These are phyloP conservation scores for Kodamaea neixiangensis DNA, from an alignment of 805 yeast genomes.

Conservation along the genomic window DNA sequence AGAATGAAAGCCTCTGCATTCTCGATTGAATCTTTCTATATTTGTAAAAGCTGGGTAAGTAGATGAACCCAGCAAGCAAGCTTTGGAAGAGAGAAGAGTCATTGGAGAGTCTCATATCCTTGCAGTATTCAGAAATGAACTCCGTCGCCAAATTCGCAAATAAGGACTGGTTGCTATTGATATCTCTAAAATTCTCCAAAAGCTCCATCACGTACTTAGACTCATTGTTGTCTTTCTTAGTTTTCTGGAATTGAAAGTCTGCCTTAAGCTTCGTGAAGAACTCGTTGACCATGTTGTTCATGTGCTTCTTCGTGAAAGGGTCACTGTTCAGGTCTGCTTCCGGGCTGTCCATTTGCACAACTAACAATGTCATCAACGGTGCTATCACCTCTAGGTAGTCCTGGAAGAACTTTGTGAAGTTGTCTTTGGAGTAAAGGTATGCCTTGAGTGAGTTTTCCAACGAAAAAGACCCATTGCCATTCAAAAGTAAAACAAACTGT, in stretches of 20 bases:
- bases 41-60: slow-evolving; percentile 45
- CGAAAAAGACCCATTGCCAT: slow-evolving; percentile 18
- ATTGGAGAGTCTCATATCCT: slow-evolving; percentile 36
- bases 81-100: slow-evolving; percentile 45
- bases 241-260: slow-evolving; percentile 21
- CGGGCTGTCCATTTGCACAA: slow-evolving; percentile 4
- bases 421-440: slow-evolving; percentile 38
- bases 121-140: slow-evolving; percentile 41
- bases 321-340: slow-evolving; percentile 13
- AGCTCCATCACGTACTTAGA: slow-evolving; percentile 34
- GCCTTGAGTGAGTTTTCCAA: slow-evolving; percentile 33
- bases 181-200: slow-evolving; percentile 29
- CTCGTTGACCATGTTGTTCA: slow-evolving; percentile 21
- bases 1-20: slow-evolving; percentile 16
- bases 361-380: slow-evolving; percentile 30
- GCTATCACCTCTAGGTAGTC: slow-evolving; percentile 35
- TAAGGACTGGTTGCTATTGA: slow-evolving; percentile 30
- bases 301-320: slow-evolving; percentile 18
- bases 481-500: slow-evolving; percentile 35
- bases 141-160: slow-evolving; percentile 40
- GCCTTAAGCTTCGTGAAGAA: slow-evolving; percentile 26
- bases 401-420: slow-evolving; percentile 35
- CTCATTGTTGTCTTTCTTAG: slow-evolving; percentile 21
- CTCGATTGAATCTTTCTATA: slow-evolving; percentile 38
- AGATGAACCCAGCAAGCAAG: slow-evolving; percentile 40